Evolutionary conservation across 2,329 filamentous ascomycete genomes (phyloP).

Genomic region (Beauveria pseudobassiana): DNA sequence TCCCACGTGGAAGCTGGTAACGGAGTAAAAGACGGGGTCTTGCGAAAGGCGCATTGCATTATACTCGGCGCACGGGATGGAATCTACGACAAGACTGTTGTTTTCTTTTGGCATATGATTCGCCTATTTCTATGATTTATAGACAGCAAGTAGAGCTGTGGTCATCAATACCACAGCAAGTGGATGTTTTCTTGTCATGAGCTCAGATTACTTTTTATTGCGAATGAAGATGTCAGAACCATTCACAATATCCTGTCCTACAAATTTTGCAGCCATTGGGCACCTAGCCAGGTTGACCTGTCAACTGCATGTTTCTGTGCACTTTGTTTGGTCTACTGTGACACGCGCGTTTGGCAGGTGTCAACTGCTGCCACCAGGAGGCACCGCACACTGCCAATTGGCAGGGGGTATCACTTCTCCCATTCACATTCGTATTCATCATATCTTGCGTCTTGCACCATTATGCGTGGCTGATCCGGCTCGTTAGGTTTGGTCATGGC

Average conservation of each 20-base stretch:
- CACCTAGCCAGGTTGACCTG: background rate
- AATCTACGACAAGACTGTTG: background rate
- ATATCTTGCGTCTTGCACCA: background rate
- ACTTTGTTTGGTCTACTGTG: background rate
- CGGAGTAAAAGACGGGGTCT: background rate
- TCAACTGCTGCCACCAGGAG: background rate
- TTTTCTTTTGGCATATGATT: constrained; percentile 2
- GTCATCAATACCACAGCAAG: background rate
- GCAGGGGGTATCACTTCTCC: background rate
- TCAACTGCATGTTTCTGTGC: constrained; percentile 9
- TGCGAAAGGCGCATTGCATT: constrained; percentile 9
- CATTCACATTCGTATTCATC: background rate
- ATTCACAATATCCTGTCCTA: background rate
- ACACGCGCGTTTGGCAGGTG: constrained; percentile 9
- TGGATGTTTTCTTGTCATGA: background rate
- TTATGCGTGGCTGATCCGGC: constrained; percentile 3
- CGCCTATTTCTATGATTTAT: background rate
- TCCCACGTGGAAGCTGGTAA: background rate
- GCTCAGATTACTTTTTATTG: background rate
- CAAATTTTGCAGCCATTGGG: background rate
- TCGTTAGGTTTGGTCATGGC: constrained; percentile 7
- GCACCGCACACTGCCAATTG: background rate
- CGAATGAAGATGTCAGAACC: background rate
- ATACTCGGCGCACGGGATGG: constrained; percentile 1
- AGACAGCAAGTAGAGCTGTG: background rate